Evolutionary conservation across 352 stramenopile species (phyloP).

Genomic region (Phytophthora sansomeana): DNA sequence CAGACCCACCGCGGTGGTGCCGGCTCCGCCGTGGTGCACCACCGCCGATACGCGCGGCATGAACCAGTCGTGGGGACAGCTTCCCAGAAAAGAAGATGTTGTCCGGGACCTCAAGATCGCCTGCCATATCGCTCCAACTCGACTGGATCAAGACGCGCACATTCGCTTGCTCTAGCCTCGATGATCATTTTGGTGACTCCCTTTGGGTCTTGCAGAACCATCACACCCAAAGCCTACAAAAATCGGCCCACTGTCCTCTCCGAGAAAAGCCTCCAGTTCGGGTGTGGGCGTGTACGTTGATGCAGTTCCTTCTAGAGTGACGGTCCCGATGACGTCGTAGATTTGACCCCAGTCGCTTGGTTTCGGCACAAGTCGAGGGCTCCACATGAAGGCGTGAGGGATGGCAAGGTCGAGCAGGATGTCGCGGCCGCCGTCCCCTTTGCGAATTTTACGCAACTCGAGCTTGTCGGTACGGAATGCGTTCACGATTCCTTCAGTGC

Average conservation of each 20-base stretch:
- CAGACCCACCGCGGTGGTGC: slow-evolving; percentile 94
- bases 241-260: slow-evolving; percentile 72
- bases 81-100: slow-evolving; percentile 74
- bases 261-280: slow-evolving; percentile 77
- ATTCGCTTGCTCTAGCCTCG: slow-evolving; percentile 64
- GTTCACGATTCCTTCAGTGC: slow-evolving; percentile 82
- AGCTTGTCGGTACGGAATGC: slow-evolving; percentile 71
- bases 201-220: slow-evolving; percentile 88
- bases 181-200: slow-evolving; percentile 87
- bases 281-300: slow-evolving; percentile 60
- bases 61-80: slow-evolving; percentile 92
- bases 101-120: slow-evolving; percentile 50
- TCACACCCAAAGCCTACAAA: slow-evolving; percentile 96
- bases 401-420: slow-evolving; percentile 79
- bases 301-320: slow-evolving; percentile 51
- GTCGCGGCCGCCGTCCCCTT: slow-evolving; percentile 61
- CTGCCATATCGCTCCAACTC: slow-evolving; percentile 87
- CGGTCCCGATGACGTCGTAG: slow-evolving; percentile 91
- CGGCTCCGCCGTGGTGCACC: slow-evolving; percentile 84
- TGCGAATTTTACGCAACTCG: slow-evolving; percentile 66
- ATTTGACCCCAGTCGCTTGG: slow-evolving; percentile 90
- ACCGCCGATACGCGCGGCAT: slow-evolving; percentile 90
- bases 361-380: slow-evolving; percentile 85
- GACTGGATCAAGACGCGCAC: slow-evolving; percentile 92
- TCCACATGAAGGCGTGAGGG: slow-evolving; percentile 93